Evolutionary conservation across 805 yeast species (phyloP), one percentile per base, ranked within the genome.

Genomic region (Isabelozyma rhagii): DNA sequence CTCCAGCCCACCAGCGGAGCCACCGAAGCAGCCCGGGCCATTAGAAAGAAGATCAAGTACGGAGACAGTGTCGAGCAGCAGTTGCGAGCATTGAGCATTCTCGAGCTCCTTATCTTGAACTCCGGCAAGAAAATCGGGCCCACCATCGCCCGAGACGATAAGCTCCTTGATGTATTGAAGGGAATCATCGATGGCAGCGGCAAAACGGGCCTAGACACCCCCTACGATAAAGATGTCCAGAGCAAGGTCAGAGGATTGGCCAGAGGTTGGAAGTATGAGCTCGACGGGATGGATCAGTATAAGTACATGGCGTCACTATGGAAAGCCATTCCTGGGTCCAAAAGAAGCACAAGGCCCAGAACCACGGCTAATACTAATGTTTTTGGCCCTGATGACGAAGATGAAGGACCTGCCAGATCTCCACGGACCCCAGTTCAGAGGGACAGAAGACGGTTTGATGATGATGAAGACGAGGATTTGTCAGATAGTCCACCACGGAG

Each of bases 21-120:
- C 0, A 66, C 75, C 34, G 99, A 94, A 64, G 93, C 96, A 1
- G 97, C 97, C 0, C 76, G 98, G 41, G 96, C 97, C 1, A 71
- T 94, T 18, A 79, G 99, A 46, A 94, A 94, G 74, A 83, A 84
- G 60, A 71, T 94, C 62, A 94, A 96, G 69, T 87, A 93, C 62
- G 98, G 97, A n/a, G 63, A 61, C 17, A 61, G 75, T 2, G 62
- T 68, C 4, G 67, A 71, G 15, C 86, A 85, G 55, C 96, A 89
- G 63, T 58, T 79, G 47, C 80, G 88, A 43, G 87, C 96, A 0
- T 65, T 91, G 53, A 58, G 58, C 46, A 54, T 73, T 21, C 62
- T 74, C 48, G 78, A 72, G 54, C 57, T 74, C 43, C 50, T 74
- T 50, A 61, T 73, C 13, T 61, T 72, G 51, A 74, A 74, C 60